Evolutionary conservation across 2,329 filamentous ascomycete genomes (phyloP), one percentile per base, ranked within the genome.

Genomic region (Myrmaecium sp.): DNA sequence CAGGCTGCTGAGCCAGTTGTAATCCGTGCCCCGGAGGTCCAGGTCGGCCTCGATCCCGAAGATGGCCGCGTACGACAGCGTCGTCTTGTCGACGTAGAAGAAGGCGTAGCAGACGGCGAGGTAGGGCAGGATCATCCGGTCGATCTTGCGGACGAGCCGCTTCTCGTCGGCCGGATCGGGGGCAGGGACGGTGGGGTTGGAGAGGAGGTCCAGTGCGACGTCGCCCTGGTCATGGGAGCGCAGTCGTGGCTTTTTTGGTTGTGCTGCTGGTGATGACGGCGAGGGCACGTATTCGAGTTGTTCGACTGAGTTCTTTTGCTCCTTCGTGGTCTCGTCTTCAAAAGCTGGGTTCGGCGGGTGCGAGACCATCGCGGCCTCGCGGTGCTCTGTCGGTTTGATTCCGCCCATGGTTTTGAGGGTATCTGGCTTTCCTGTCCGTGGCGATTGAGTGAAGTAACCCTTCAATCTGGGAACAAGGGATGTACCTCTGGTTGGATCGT

Each of bases 1-100:
- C 9, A 67, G 57, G 31, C 54, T 59, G 18, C 52, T 58, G 0
- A 68, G 47, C 59, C 64, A 69, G 31, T 53, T 65, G 37, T 74
- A 75, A 33, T 73, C 52, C 0, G 60, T 57, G 2, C 66, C 66
- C n/a, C 58, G 51, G 1, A 75, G 53, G 9, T 60, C 36, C 6
- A 74, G 54, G 33, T 72, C 69, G 2, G 70, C 58, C 13, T 58
- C 55, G 32, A 77, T 65, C 2, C 69, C 69, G 31, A 75, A 74
- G 26, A 76, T 68, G 12, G 71, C 69, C 1, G 72, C 70, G 35
- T 74, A 75, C 1, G 61, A 67, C 16, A 70, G 46, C 0, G 62
- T 69, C 0, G 66, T 37, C 26, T 36, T 37, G 23, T 36, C 32
- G 20, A 33, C 29, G 21, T 36, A 35, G 24, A 52, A 52, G 39